phyloP scores from a whole-genome alignment of 805 yeast species.

The Ogataea salicorniae region DNA sequence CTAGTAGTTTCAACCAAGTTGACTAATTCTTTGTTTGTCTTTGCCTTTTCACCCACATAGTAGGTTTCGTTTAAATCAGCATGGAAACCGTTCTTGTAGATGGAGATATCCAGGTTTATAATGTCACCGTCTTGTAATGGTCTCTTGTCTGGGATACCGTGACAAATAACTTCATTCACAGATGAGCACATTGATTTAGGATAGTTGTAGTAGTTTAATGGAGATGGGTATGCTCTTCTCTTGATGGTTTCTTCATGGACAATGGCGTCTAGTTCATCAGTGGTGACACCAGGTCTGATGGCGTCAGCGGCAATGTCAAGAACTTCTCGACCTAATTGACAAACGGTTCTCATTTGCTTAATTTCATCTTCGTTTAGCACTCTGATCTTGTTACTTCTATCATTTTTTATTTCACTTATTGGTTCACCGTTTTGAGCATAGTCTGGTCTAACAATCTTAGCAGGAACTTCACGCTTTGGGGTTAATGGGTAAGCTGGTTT shows the following conservation, averaged over 20 bases:
- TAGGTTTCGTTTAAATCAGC: slow-evolving; percentile 95
- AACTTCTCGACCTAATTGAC: slow-evolving; percentile 77
- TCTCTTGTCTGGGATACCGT: slow-evolving; percentile 93
- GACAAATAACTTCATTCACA: slow-evolving; percentile 92
- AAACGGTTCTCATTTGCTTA: slow-evolving; percentile 69
- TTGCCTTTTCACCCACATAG: slow-evolving; percentile 89
- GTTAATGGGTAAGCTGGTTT: slow-evolving; percentile 80
- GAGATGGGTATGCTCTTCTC: slow-evolving; percentile 90
- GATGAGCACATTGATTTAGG: slow-evolving; percentile 93
- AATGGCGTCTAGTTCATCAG: slow-evolving; percentile 83
- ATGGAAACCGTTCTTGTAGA: slow-evolving; percentile 84
- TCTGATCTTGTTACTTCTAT: slow-evolving; percentile 61
- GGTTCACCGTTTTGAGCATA: slow-evolving; percentile 82
- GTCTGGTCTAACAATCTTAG: slow-evolving; percentile 69
- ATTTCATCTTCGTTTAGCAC: slow-evolving; percentile 64
- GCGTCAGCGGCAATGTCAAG: slow-evolving; percentile 83
- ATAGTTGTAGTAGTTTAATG: slow-evolving; percentile 87
- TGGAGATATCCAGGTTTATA: slow-evolving; percentile 81
- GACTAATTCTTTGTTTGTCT: slow-evolving; percentile 72
- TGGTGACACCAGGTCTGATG: slow-evolving; percentile 81
- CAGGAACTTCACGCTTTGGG: slow-evolving; percentile 68
- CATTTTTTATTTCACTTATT: slow-evolving; percentile 65
- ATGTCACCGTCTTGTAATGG: slow-evolving; percentile 91
- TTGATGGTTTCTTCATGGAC: slow-evolving; percentile 86
- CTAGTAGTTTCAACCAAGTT: slow-evolving; percentile 89